Base-by-base conservation (phyloP, 805 yeast species). In the Monosporozyma servazzii region DNA sequence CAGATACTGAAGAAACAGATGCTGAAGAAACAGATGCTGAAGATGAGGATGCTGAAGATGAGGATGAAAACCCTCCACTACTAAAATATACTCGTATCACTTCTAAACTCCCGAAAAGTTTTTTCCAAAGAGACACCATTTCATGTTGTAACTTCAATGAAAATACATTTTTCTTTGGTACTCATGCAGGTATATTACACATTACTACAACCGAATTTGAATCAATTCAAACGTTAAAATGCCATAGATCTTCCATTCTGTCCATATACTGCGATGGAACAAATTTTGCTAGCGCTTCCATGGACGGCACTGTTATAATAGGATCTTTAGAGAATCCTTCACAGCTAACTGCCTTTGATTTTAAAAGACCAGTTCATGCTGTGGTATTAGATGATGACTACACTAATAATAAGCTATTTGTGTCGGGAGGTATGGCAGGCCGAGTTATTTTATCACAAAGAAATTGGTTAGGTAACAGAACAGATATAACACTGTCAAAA, bases 391-490 rank as follows among this genome's bases (percentile, higher is more conserved):
- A 86, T 58, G 80, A 81, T 10, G 78, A 82, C 51, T 93, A 88
- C 64, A 66, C 64, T 41, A 74, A 73, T 9, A 75, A 82, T 0
- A 78, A 80, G 51, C 75, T 84, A 9, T 91, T 89, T 58, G 74
- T 88, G 0, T 82, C 90, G 31, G 97, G 98, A 2, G 97, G 97
- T 0, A 88, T 84, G 70, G 83, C 89, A 7, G 97, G 97, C 0
- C 81, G 86, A 46, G 83, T 93, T 0, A 69, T 86, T 0, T 69
- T 81, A 46, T 84, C 95, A 1, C 83, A 84, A 39, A 75, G 82
- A 56, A 86, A 86, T 59, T 91, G 99, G 99, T 71, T 93, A 6
- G 95, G 95, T 1, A 81, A 83, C 54, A 75, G 96, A 52, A 73
- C 75, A 2, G 98, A 93, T 59, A 73, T 80, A 0, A 68, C 76